Base-by-base conservation (phyloP, 495 filamentous ascomycete species). In the Xylona heveae region DNA sequence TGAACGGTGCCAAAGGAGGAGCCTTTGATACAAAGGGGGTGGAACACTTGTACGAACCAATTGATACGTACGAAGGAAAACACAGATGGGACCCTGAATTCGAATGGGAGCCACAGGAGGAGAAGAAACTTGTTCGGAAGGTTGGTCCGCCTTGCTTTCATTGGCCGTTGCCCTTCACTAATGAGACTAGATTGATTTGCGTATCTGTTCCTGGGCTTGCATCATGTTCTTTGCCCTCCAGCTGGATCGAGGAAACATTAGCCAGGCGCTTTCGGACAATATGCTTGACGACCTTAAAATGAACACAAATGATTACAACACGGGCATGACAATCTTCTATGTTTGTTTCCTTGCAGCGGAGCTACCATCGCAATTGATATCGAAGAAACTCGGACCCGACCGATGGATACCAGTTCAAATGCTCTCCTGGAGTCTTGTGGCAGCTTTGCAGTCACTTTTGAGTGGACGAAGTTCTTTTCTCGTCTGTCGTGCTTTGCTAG, bases 401-500 rank as follows among this genome's bases (percentile, higher is more conserved):
- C 62, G 67, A 19, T 90, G 81, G 77, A 84, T 92, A 32, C 79
- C 81, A 0, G 52, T 73, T 18, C 78, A 85, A 42, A 85, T 85
- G 65, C 53, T 80, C 1, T 57, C 62, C 3, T 90, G 80, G 76
- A 77, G 71, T 43, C 38, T 82, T 6, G 67, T 84, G 20, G 76
- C 78, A 0, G 52, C 57, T 15, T 61, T 56, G 25, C 78, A 85
- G 49, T 68, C 75, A 7, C 71, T 70, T 35, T 44, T 90, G 5
- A 58, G 48, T 22, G 67, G 68, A 1, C 55, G 60, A n/a, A 41
- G 46, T 0, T 65, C 68, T 0, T 90, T 78, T 46, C 71, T 68
- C 28, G 53, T 61, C 7, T 66, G 58, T 38, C 60, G 82, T 25
- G 60, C 68, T 8, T 43, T 85, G 15, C 55, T 88, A 3, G 78